phyloP scores from a whole-genome alignment of 1,284 basidiomycete species.

The Leccinum subfulvum region DNA sequence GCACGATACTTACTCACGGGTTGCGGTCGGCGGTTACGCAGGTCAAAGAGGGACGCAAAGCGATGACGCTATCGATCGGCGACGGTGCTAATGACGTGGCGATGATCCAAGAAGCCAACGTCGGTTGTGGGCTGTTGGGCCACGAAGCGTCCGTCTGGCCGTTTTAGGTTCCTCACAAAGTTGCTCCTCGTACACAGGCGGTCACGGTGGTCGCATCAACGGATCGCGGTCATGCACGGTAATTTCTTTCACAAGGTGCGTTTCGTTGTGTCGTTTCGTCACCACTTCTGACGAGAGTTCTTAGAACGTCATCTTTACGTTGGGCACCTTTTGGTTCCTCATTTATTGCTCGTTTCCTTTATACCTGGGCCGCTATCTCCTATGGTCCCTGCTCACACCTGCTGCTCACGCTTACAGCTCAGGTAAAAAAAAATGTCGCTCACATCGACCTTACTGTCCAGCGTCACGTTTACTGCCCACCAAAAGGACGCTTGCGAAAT shows the following conservation, averaged over 20 bases:
- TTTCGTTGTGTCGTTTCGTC: neutral
- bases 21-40: slow-evolving; percentile 27
- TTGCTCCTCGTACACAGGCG: slow-evolving; percentile 87
- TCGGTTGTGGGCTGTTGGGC: slow-evolving; percentile 92
- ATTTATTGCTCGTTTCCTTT: slow-evolving; percentile 72
- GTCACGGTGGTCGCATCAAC: slow-evolving; percentile 88
- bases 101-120: slow-evolving; percentile 98
- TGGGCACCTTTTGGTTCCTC: slow-evolving; percentile 93
- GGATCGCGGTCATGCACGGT: slow-evolving; percentile 95
- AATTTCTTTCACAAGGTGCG: slow-evolving; percentile 96
- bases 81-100: slow-evolving; percentile 96
- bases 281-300: neutral
- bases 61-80: slow-evolving; percentile 96
- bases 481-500: too few species aligned
- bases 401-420: too few species aligned
- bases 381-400: too few species aligned
- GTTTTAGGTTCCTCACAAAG: slow-evolving; percentile 93
- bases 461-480: too few species aligned
- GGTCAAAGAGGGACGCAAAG: slow-evolving; percentile 93
- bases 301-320: slow-evolving; percentile 87
- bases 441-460: too few species aligned
- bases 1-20: slow-evolving; percentile 5
- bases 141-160: slow-evolving; percentile 97
- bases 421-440: too few species aligned
- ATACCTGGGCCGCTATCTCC: too few species aligned